Evolutionary conservation across 345 rosid species (phyloP), one percentile per base, ranked within the genome.

Genomic region (Bruguiera sexangula): DNA sequence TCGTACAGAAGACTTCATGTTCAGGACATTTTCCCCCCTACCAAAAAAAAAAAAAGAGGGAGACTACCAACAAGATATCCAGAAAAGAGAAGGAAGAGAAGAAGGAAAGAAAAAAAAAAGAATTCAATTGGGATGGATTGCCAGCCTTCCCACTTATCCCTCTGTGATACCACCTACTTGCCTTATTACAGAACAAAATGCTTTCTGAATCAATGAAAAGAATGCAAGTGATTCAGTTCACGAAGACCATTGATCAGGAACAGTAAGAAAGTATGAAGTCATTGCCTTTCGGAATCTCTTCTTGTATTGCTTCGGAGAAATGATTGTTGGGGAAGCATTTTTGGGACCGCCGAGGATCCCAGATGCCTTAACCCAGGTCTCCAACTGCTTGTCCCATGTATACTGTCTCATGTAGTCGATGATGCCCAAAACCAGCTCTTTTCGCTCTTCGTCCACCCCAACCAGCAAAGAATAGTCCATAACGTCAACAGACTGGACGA

Each of bases 301-400:
- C 89, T 96, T 96, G 88, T 96, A 96, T 63, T 92, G 93, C 65
- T 79, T 84, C 0, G 99, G 99, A 58, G 99, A 96, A 34, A 96
- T 57, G 53, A 96, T 87, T 4, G 99, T 96, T 0, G 98, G 98
- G 31, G 97, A 65, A 54, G 87, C 91, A 67, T 92, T 89, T 79
- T 81, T 96, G 0, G 78, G 84, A 57, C 99, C 99, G 4, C 99
- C 99, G 9, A 96, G 86, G 56, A 92, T 87, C 36, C 97, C 97
- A 1, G 94, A 77, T 18, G 96, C 90, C 80, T 96, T 96, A 2
- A 96, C 93, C 99, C 96, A 92, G 16, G 99, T 90, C 88, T 96
- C 99, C 73, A 96, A 80, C 51, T 96, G 98, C 83, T 96, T 96
- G 81, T 96, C 99, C 99, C 99, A 96, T 63, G 99, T 96, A 79